Evolutionary conservation across 2,329 filamentous ascomycete genomes (phyloP), one percentile per base, ranked within the genome.

Genomic region (Fusarium keratoplasticum): DNA sequence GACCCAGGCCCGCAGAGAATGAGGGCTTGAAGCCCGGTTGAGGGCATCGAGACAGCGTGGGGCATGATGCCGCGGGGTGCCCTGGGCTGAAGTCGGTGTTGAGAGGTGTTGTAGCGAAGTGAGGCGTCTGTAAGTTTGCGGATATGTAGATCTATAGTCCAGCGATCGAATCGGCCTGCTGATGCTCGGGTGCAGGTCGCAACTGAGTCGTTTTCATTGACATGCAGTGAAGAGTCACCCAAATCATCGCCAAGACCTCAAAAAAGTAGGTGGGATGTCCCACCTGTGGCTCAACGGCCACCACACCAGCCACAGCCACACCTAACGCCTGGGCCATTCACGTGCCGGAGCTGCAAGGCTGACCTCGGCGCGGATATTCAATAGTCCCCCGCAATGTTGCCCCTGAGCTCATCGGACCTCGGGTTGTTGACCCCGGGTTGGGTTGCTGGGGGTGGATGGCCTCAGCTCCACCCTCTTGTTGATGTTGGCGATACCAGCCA

Each of bases 1-100:
- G 92, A 94, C 64, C 94, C 94, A 27, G 94, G 94, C 5, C 94
- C 94, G 81, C 94, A 96, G 59, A 96, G 88, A 67, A 96, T 94
- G 74, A 96, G 85, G 77, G 94, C 94, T 86, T 96, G 94, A 76
- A 96, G 91, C 84, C 93, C 93, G 67, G 93, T 90, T 67, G 92
- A 88, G 77, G 93, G 92, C 85, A 93, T 91, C 29, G 91, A 88
- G 61, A 90, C 89, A 69, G 93, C 93, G 86, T 95, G 93, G 79
- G 93, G 93, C 93, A 95, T 95, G 61, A 73, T 65, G 50, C 66
- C 35, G 70, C 69, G 47, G 63, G 62, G 62, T 65, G 68, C 70
- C 59, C 63, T 70, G 57, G 36, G 29, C 33, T 58, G 61, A 18
- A 58, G 50, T n/a, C 67, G 54, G 38, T 47, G 63, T 61, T 58